Percentiles rank a stretch among this genome's conserved stretches.
Evolutionary conservation across 495 filamentous ascomycete species (phyloP).

Genomic region (Ascobolus immersus): DNA sequence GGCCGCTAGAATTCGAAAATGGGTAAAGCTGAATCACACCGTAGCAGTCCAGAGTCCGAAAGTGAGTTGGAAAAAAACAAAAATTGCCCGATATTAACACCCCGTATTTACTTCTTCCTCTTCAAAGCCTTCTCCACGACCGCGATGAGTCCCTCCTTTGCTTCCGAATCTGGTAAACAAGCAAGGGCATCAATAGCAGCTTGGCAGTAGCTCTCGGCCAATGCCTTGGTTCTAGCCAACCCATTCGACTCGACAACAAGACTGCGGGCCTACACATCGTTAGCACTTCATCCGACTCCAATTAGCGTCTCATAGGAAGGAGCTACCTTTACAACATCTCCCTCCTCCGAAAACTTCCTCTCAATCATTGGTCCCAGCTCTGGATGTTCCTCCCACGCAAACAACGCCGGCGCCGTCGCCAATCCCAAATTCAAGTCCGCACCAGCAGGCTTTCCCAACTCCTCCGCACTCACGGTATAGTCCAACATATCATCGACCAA

Average conservation of each 20-base stretch:
- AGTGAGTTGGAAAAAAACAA: too few relatives aligned
- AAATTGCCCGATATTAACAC: too few relatives aligned
- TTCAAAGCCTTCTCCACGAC: conserved; percentile 85
- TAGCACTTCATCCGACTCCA: too few relatives aligned
- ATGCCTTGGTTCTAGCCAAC: conserved; percentile 62
- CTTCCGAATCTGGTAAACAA: conserved; percentile 69
- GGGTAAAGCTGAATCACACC: too few relatives aligned
- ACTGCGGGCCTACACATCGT: conserved; percentile 40
- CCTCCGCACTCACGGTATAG: conserved; percentile 60
- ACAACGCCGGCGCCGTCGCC: conserved; percentile 83
- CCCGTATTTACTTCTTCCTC: conserved; percentile 41
- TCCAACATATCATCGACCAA: conserved; percentile 97
- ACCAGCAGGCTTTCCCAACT: conserved; percentile 82
- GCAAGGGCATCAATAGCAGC: conserved; percentile 63
- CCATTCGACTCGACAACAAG: conserved; percentile 62
- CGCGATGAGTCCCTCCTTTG: conserved; percentile 68
- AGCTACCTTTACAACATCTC: conserved; percentile 60
- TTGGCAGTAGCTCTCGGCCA: conserved; percentile 75
- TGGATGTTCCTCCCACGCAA: conserved; percentile 77
- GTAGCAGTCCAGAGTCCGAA: too few relatives aligned
- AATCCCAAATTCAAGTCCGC: conserved; percentile 84
- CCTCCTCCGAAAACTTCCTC: conserved; percentile 59
- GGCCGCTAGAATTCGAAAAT: too few relatives aligned
- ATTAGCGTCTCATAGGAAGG: too few relatives aligned
- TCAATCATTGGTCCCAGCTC: conserved; percentile 75